Evolutionary conservation across 2,329 filamentous ascomycete genomes (phyloP).

Genomic region (Onygenales sp.): DNA sequence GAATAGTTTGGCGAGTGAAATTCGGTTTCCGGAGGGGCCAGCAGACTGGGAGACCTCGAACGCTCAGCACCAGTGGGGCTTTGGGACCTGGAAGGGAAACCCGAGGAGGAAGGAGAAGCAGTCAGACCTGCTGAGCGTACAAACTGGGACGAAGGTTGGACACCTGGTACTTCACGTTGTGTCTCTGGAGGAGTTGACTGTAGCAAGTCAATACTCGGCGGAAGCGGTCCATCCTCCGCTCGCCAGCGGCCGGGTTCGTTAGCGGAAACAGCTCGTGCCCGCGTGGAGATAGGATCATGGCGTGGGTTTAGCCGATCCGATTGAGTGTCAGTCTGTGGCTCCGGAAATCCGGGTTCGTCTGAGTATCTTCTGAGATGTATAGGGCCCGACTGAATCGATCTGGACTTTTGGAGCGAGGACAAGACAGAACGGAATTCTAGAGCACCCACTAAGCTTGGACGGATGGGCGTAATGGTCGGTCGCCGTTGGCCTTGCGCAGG

Average conservation of each 20-base stretch:
- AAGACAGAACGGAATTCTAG: slow-evolving; percentile 88
- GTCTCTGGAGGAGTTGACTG: slow-evolving; percentile 23
- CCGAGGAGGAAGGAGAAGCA: slow-evolving; percentile 26
- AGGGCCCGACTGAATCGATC: slow-evolving; percentile 62
- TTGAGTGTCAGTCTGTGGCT: slow-evolving; percentile 4
- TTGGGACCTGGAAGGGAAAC: slow-evolving; percentile 19
- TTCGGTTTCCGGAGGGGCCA: slow-evolving; percentile 33
- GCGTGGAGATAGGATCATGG: slow-evolving; percentile 16
- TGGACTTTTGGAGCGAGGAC: slow-evolving; percentile 72
- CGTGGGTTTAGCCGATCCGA: slow-evolving; percentile 14
- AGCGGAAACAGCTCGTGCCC: slow-evolving; percentile 49
- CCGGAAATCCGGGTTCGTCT: slow-evolving; percentile 46
- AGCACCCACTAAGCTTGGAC: slow-evolving; percentile 85
- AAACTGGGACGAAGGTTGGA: not conserved
- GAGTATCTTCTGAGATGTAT: slow-evolving; percentile 63
- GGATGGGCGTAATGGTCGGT: slow-evolving; percentile 71
- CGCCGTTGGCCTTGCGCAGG: slow-evolving; percentile 56
- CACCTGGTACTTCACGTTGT: slow-evolving; percentile 2
- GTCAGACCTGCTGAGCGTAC: slow-evolving; percentile 14
- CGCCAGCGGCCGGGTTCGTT: slow-evolving; percentile 45
- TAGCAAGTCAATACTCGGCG: slow-evolving; percentile 24
- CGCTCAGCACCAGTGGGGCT: slow-evolving; percentile 22
- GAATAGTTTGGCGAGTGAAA: slow-evolving; percentile 31
- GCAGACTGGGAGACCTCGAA: slow-evolving; percentile 27
- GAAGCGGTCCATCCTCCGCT: slow-evolving; percentile 22